A percentile compares a stretch with the other conserved stretches of the same genome.
Conservation (phyloP, 768 basidiomycete genomes). For the Tephrocybe sp. region DNA sequence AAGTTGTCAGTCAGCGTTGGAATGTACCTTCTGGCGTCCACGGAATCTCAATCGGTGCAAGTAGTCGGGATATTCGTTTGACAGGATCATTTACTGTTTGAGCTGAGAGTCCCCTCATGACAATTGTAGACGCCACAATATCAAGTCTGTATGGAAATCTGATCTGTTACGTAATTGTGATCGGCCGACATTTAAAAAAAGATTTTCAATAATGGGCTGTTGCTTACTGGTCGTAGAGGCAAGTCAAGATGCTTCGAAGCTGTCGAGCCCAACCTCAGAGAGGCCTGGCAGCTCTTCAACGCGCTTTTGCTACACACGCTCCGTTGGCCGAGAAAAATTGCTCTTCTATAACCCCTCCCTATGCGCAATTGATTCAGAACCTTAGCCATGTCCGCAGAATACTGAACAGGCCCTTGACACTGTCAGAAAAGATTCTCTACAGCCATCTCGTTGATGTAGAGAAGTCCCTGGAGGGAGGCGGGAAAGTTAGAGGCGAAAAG, state of each 20-base stretch:
- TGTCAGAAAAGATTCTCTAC: conserved; percentile 98
- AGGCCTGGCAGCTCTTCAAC: conserved; percentile 21
- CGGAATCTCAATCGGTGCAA: conserved; percentile 46
- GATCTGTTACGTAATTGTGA: conserved; percentile 3
- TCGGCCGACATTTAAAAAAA: conserved; percentile 11
- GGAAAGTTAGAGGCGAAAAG: conserved; percentile 76
- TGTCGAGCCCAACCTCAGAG: conserved; percentile 20
- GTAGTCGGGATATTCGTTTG: conserved; percentile 46
- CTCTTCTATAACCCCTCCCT: conserved; percentile 80
- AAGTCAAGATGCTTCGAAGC: conserved; percentile 26
- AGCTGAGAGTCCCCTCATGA: conserved; percentile 10
- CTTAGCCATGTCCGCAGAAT: conserved; percentile 66
- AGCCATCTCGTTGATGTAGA: conserved; percentile 84
- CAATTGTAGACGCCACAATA: neutral
- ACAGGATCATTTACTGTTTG: conserved; percentile 38
- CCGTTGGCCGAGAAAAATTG: conserved; percentile 40
- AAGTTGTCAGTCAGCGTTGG: conserved; percentile 55
- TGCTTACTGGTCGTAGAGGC: neutral
- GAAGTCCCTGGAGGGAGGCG: conserved; percentile 59
- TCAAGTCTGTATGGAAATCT: neutral
- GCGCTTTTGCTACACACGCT: conserved; percentile 38
- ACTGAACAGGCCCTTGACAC: conserved; percentile 77
- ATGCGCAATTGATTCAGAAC: conserved; percentile 64
- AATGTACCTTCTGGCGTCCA: conserved; percentile 46
- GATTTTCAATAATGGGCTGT: conserved; percentile 8